Evolutionary conservation across 106 monocot genomes (phyloP), one percentile per base, ranked within the genome.

Genomic region (Agapanthus africanus): DNA sequence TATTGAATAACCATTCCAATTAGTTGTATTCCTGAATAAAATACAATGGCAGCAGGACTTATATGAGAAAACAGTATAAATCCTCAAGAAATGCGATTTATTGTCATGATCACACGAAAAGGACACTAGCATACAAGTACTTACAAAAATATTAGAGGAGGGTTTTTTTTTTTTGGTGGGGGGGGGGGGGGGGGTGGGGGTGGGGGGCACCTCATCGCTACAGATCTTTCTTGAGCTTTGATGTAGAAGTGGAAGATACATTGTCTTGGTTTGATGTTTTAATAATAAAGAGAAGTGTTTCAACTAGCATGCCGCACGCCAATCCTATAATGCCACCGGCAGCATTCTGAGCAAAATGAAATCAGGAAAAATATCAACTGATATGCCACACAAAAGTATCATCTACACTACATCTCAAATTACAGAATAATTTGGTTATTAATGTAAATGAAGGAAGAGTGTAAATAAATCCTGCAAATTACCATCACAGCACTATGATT

Each of bases 281-380:
- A 59, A 88, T 64, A 37, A 88, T 88, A 59, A 88, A 88, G 38
- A 88, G 84, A 73, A 84, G 76, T 11, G 88, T 88, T 71, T 88
- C 88, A 33, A 88, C 76, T 19, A 88, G 76, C 88, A 88, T 84
- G 40, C 81, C 81, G 37, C 75, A 76, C 22, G 84, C 84, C 68
- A 88, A 71, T 7, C 88, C 88, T 37, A 88, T 74, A 72, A 88
- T 88, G 41, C 88, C 88, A 44, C 88, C 88, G 44, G 88, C 88
- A 74, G 79, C 78, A 68, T 77, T 84, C 88, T 88, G 84, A 39
- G 30, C 67, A 68, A 44, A 56, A 40, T 25, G 28, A 40, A 31
- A 25, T 56, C 11, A 41, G 13, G 18, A 14, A 37, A 30, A 66
- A 30, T 26, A 14, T 42, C 41, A 64, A 42, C n/a, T 11, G 25